Evolutionary conservation across 23 red algal genomes (phyloP), one percentile per base, ranked within the genome.

Genomic region (Gracilaria gracilis): DNA sequence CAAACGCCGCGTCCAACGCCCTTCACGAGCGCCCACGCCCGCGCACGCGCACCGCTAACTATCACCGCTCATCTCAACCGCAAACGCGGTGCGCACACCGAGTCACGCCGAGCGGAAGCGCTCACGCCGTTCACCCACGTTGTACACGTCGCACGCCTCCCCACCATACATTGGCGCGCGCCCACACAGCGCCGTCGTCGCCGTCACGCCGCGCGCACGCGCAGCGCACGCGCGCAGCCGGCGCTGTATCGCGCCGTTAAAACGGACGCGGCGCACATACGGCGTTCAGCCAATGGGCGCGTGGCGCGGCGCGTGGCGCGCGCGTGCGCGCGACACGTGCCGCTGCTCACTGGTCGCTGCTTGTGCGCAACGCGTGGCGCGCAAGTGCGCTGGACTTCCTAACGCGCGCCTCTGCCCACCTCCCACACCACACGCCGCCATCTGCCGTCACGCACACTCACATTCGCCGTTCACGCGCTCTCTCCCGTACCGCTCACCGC

Each of bases 371-470:
- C 59, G 59, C 59, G 59, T 62, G 59, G 24, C 59, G 24, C 59
- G 59, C 59, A 62, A 31, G 59, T 73, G 33, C 67, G 67, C 38
- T 4, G 16, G 5, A 39, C 67, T 9, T 29, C 23, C 65, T n/a
- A 19, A 15, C 65, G 17, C 65, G 25, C 14, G 25, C 65, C 3
- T 2, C 31, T 70, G 28, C 65, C 65, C 23, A 70, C 67, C 67
- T 37, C 67, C 38, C 67, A 40, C 67, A 20, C 17, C 33, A 8
- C 67, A 37, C 67, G 35, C 67, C 36, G n/a, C n/a, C n/a, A n/a
- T n/a, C n/a, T n/a, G n/a, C n/a, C 67, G 62, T 67, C 62, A 67
- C 27, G 33, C 67, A 37, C 65, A 70, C 67, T 11, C 67, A 44
- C 67, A 73, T 73, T 37, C 38, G 16, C 35, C 11, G 67, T 44